Evolutionary conservation across 352 stramenopile genomes (phyloP).

Genomic region (Phytophthora europaea): DNA sequence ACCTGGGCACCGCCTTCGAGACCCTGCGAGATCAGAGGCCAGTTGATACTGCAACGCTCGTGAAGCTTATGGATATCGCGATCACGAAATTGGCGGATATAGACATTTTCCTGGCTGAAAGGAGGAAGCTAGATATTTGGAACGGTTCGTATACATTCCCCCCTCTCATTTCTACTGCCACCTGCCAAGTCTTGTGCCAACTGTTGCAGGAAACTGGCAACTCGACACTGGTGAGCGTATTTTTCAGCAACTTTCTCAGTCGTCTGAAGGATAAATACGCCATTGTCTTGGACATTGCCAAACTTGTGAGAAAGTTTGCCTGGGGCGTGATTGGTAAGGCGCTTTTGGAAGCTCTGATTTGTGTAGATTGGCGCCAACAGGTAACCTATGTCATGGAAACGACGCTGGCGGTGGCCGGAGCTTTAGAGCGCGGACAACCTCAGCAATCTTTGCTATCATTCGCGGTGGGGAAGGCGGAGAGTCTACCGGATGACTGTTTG

Average conservation of each 20-base stretch:
- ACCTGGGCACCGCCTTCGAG: neutral
- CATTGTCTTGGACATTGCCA: neutral
- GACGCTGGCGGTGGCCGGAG: neutral
- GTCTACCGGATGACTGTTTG: neutral
- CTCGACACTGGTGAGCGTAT: neutral
- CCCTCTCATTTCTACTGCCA: neutral
- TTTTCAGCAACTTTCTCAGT: conserved; percentile 8
- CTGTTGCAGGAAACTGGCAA: neutral
- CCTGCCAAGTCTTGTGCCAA: neutral
- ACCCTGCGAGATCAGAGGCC: neutral
- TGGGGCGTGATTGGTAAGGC: conserved; percentile 24
- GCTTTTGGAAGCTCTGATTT: neutral
- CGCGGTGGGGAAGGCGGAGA: neutral
- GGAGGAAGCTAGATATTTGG: neutral
- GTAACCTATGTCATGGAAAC: neutral
- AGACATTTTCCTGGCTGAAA: neutral
- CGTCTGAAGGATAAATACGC: neutral
- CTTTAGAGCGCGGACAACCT: neutral
- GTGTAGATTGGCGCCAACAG: no score
- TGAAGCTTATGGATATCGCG: conserved; percentile 12
- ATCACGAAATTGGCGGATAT: conserved; percentile 3
- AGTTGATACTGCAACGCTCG: conserved; percentile 6
- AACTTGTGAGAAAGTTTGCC: conserved; percentile 8
- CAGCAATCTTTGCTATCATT: neutral
- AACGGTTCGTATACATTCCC: neutral